Evolutionary conservation across 2,329 filamentous ascomycete species (phyloP), one percentile per base, ranked within the genome.

Genomic region (Exophiala aquamarina): DNA sequence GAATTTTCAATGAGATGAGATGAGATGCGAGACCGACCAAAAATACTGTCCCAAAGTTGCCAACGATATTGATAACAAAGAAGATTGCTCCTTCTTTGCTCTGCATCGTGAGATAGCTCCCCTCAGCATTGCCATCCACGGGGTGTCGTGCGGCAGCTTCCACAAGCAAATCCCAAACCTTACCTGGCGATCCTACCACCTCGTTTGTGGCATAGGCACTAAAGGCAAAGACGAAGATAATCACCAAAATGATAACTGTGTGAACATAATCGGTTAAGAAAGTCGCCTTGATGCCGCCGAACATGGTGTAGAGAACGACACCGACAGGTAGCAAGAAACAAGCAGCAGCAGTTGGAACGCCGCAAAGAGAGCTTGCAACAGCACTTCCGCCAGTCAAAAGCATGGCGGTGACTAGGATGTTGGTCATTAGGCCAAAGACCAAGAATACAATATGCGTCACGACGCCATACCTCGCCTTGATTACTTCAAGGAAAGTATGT

Each of bases 331-430:
- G 74, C 33, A 95, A 71, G 70, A 90, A 94, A 63, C 88, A 93
- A 49, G 88, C 90, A 1, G 90, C 90, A 8, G 85, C 83, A 11
- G 86, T 89, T 23, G 81, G 78, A 65, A 91, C 83, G 21, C 87
- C 87, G 1, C 86, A 89, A 41, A 91, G 70, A 9, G 83, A 77
- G 32, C 72, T 79, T 55, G 87, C 78, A 0, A 92, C 90, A 4
- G 87, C 86, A 9, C 83, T 82, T 33, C 89, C 90, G 50, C 91
- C 90, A 14, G 89, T 89, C 52, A 95, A 78, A 40, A 95, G 71
- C 89, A 94, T 94, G 39, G 89, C 83, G 2, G 89, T 92, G 23
- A 95, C 90, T 3, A 95, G 76, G 33, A 94, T 87, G 61, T 93
- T 91, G 28, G 89, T 95, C 68, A 87, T 84, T 13, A 93, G 71